phyloP scores from a whole-genome alignment of 768 basidiomycete species.

The Leccinum boreale region DNA sequence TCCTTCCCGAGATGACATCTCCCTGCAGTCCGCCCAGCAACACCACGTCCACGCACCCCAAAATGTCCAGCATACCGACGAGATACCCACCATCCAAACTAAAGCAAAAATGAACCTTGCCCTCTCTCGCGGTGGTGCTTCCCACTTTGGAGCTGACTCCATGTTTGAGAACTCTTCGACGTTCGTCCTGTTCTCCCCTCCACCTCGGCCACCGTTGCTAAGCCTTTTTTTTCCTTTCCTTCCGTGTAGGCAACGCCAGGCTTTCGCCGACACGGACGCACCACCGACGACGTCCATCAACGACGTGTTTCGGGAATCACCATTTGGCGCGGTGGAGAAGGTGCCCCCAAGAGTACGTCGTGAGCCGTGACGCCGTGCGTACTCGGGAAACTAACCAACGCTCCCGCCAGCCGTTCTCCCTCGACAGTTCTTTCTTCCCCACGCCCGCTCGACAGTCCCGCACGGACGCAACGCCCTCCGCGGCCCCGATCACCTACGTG shows the following conservation, averaged over 20 bases:
- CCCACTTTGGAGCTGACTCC: conserved; percentile 79
- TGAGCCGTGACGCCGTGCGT: background rate
- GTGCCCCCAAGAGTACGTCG: conserved; percentile 20
- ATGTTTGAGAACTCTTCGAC: conserved; percentile 70
- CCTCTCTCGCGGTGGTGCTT: conserved; percentile 57
- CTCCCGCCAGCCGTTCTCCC: conserved; percentile 18
- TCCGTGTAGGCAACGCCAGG: conserved; percentile 51
- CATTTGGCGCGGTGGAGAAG: conserved; percentile 30
- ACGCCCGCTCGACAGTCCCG: conserved; percentile 18
- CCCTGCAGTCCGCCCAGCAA: conserved; percentile 58
- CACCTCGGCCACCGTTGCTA: conserved; percentile 2
- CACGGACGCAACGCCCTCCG: conserved; percentile 24
- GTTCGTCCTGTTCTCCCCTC: conserved; percentile 10
- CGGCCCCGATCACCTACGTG: conserved; percentile 53
- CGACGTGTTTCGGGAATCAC: conserved; percentile 62
- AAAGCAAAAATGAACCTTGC: conserved; percentile 79
- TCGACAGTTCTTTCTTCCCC: conserved; percentile 17
- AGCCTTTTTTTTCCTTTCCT: background rate
- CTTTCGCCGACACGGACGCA: conserved; percentile 72
- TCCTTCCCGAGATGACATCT: background rate
- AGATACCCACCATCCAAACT: conserved; percentile 70
- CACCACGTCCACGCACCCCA: conserved; percentile 54
- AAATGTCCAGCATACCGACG: conserved; percentile 63
- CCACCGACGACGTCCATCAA: conserved; percentile 74
- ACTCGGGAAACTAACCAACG: background rate